Evolutionary conservation across 1,284 basidiomycete species (phyloP).

Genomic region (Microbotryum silenes-acaulis): DNA sequence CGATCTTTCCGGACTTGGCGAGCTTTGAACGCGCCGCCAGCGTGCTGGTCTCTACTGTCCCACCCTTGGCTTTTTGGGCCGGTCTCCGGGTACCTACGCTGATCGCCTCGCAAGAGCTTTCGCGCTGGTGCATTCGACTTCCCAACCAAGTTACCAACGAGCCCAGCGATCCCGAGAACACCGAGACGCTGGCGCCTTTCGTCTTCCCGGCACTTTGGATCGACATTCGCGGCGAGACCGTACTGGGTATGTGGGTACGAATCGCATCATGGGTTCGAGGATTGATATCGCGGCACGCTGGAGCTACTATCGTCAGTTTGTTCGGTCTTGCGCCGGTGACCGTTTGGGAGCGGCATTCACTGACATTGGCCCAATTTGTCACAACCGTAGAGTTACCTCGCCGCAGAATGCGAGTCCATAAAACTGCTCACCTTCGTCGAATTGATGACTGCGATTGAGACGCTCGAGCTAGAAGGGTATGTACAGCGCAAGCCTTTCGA

Average conservation of each 20-base stretch:
- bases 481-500: too few relatives aligned
- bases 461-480: too few relatives aligned
- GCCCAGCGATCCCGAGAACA: neutral
- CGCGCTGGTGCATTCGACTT: conserved; percentile 55
- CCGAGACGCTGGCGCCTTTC: neutral
- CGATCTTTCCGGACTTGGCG: too few relatives aligned
- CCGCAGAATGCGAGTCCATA: too few relatives aligned
- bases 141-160: neutral
- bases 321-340: too few relatives aligned
- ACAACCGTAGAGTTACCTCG: too few relatives aligned
- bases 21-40: neutral
- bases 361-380: too few relatives aligned
- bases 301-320: too few relatives aligned
- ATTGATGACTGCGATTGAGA: too few relatives aligned
- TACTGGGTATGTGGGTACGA: conserved; percentile 8
- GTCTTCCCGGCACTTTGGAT: conserved; percentile 15
- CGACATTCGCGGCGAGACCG: conserved; percentile 4
- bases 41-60: conserved; percentile 45
- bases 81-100: conserved; percentile 55
- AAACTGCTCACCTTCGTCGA: too few relatives aligned
- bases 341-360: too few relatives aligned
- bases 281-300: too few relatives aligned
- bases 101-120: conserved; percentile 48
- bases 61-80: conserved; percentile 58
- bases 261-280: conserved; percentile 6